phyloP scores from a whole-genome alignment of 257 asterid species.

The Osmanthus fragrans region DNA sequence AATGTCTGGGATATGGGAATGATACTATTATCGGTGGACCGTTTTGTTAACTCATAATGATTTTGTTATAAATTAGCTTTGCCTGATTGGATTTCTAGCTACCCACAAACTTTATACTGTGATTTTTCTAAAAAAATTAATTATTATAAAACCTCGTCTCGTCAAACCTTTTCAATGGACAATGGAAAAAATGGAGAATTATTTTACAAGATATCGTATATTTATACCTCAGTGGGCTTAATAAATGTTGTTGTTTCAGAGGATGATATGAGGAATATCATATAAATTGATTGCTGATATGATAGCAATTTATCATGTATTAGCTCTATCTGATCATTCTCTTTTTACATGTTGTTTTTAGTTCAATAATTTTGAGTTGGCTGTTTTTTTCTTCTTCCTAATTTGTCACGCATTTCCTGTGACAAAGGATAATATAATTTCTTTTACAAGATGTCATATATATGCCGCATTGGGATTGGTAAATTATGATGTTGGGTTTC shows the following conservation, averaged over 20 bases:
- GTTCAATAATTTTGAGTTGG: neutral
- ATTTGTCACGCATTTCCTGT: neutral
- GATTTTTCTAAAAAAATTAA: no score
- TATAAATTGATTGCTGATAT: conserved; percentile 27
- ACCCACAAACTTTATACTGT: no score
- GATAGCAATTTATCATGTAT: conserved; percentile 41
- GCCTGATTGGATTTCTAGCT: neutral
- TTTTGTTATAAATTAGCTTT: no score
- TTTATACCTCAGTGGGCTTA: no score
- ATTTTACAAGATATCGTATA: neutral
- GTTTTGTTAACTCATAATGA: no score
- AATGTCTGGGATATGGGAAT: no score
- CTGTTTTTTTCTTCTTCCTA: neutral
- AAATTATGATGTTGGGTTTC: neutral
- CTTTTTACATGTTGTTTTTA: neutral
- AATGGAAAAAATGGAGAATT: neutral
- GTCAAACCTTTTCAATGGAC: neutral
- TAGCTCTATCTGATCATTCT: conserved; percentile 45
- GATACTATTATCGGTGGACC: no score
- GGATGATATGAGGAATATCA: conserved; percentile 29
- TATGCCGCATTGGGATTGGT: no score
- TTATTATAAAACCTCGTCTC: no score
- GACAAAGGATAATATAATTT: no score
- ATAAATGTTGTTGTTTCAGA: neutral
- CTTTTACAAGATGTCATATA: neutral